A percentile compares a stretch with the other conserved stretches of the same genome.
These are phyloP conservation scores for Tricholomella constricta DNA, from an alignment of 768 basidiomycete genomes.

Conservation along the genomic window DNA sequence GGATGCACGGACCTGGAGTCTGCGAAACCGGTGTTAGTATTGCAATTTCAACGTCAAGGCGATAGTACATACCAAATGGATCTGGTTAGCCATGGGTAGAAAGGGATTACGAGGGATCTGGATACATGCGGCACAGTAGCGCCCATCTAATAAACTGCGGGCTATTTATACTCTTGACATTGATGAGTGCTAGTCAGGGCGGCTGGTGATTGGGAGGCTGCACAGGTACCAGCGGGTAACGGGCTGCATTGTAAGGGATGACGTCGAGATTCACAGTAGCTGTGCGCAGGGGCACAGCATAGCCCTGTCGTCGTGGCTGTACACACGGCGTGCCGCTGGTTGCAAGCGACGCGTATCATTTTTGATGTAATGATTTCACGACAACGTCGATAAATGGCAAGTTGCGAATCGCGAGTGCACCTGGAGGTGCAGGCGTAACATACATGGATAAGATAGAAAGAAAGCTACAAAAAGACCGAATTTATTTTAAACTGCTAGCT, in stretches of 20 bases:
- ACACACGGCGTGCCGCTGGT: too few species aligned
- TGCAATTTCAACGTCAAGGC: too few species aligned
- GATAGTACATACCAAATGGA: conserved; percentile 1
- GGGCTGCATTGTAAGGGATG: too few species aligned
- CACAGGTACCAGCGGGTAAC: neutral
- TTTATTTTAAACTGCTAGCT: neutral
- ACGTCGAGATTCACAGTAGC: too few species aligned
- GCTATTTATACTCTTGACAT: conserved; percentile 5
- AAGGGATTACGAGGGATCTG: too few species aligned
- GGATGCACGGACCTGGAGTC: conserved; percentile 10
- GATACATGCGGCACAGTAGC: too few species aligned
- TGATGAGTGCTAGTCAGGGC: neutral
- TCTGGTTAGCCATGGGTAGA: conserved; percentile 12
- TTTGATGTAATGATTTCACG: conserved; percentile 5
- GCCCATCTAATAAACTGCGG: too few species aligned
- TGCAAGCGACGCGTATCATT: neutral
- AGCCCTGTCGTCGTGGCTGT: too few species aligned
- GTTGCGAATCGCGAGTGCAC: too few species aligned
- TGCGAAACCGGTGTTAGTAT: conserved; percentile 3
- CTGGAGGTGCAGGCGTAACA: conserved; percentile 11
- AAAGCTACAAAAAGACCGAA: conserved; percentile 9
- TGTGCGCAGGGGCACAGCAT: neutral
- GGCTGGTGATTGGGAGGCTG: neutral
- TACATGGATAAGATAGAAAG: conserved; percentile 22
- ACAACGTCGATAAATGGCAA: neutral